Evolutionary conservation across 2,329 filamentous ascomycete genomes (phyloP), one percentile per base, ranked within the genome.

Genomic region (Phialophora tarda): DNA sequence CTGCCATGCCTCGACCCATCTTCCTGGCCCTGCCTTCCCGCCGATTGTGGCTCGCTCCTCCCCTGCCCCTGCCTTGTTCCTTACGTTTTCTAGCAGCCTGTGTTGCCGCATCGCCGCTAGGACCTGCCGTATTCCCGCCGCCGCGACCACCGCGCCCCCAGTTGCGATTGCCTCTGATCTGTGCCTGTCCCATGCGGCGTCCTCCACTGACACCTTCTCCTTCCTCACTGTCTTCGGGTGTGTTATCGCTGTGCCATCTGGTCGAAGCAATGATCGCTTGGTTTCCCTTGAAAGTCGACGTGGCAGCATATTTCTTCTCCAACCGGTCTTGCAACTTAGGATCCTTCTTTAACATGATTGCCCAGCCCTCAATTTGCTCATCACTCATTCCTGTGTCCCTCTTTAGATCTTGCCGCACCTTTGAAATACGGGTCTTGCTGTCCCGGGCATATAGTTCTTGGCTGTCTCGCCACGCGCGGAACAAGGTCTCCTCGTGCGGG

Each of bases 321-420:
- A 98, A 79, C 63, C 86, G 84, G 64, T 86, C 85, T 76, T 89
- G 81, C 66, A 89, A 85, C 73, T 86, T 85, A 0, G 91, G 85
- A 72, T 94, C 90, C 34, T 93, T 85, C 12, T 82, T 81, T 7
- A 97, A 79, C 91, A 98, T 96, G 57, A 97, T 81, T 0, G 86
- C 92, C 93, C 94, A 99, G 4, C 95, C 95, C 78, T 98, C 95
- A 38, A 99, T 90, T 2, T 90, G 89, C 78, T 98, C 94, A 72
- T 98, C 93, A 0, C 92, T 93, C 92, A 97, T 92, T 3, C 89
- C 89, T 0, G 92, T 96, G 66, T 93, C 88, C 24, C 85, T 84
- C 71, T 89, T 90, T 57, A 99, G 76, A 38, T 85, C 85, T 6
- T 77, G 78, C 47, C 95, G 84, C 1, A 84, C 80, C 24, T 84